Evolutionary conservation across 2,329 filamentous ascomycete genomes (phyloP), one percentile per base, ranked within the genome.

Genomic region (Ophiostoma tasmaniense): DNA sequence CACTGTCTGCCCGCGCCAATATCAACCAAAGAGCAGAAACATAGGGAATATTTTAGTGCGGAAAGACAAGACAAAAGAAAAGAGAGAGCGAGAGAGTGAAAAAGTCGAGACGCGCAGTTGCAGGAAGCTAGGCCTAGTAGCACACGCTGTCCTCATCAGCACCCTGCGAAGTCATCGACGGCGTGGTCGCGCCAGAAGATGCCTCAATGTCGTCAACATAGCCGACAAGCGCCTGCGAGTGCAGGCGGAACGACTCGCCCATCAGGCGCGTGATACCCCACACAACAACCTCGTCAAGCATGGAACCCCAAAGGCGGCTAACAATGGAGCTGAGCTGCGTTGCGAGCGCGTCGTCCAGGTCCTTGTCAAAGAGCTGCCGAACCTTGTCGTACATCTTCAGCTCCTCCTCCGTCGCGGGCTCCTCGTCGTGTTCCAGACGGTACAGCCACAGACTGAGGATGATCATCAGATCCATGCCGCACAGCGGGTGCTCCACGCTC

Each of bases 401-500:
- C 80, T 97, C 92, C 76, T 96, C 92, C 73, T 91, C 89, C 37
- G 88, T 91, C 42, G 92, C 90, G 33, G 90, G 89, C 82, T 98
- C 94, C 73, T 96, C 93, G 83, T 99, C 95, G 82, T 98, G 93
- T 90, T 99, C 95, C 83, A 99, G 90, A 81, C 93, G 93, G 83
- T 97, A 98, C 75, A 99, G 89, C 95, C 95, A 99, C 74, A 98
- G 84, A 76, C 92, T 97, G 74, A 99, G 89, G 75, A 97, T 95
- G 78, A 98, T 95, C 88, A 99, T 97, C 74, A 98, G 85, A 79
- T 99, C 95, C 82, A 99, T 88, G 72, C 94, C 94, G 76, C 93
- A 97, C 70, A 99, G 88, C 67, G 95, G 93, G 78, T 99, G 94
- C 82, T 99, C 95, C 71, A 98, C 92, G 78, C 94, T 98, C 95